Conservation (phyloP, 2,329 filamentous ascomycete species). For the Ophiostoma himal-ulmi region DNA sequence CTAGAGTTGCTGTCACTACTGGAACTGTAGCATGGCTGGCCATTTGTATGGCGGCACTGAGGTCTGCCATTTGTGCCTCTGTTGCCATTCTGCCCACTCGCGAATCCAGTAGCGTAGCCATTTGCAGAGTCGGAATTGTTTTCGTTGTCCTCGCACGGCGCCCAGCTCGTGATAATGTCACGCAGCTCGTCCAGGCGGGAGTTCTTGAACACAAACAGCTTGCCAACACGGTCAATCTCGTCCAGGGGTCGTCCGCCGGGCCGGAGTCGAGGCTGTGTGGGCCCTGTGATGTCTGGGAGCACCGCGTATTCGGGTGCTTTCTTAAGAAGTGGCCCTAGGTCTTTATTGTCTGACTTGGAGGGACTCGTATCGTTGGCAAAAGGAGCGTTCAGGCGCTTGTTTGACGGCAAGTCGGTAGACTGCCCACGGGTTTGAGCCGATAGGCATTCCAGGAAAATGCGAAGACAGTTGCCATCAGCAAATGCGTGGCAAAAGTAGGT, state of each 20-base stretch:
- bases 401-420: conserved; percentile 28
- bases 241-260: conserved; percentile 30
- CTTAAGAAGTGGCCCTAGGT: conserved; percentile 27
- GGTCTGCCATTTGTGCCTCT: neutral
- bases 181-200: conserved; percentile 33
- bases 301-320: conserved; percentile 38
- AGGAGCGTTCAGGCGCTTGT: conserved; percentile 24
- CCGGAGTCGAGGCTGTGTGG: conserved; percentile 34
- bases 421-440: conserved; percentile 33
- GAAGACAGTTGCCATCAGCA: conserved; percentile 39
- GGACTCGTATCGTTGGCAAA: conserved; percentile 23
- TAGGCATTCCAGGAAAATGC: conserved; percentile 37
- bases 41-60: conserved; percentile 1
- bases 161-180: conserved; percentile 26
- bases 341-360: conserved; percentile 25
- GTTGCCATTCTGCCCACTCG: neutral
- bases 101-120: neutral
- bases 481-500: conserved; percentile 41
- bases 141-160: neutral
- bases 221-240: conserved; percentile 36
- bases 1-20: neutral
- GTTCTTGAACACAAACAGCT: conserved; percentile 39
- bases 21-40: neutral
- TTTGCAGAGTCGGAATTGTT: neutral
- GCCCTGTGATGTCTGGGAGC: conserved; percentile 33